Evolutionary conservation across 176 grass and related monocot genomes (phyloP).

Genomic region (Melocanna baccifera): DNA sequence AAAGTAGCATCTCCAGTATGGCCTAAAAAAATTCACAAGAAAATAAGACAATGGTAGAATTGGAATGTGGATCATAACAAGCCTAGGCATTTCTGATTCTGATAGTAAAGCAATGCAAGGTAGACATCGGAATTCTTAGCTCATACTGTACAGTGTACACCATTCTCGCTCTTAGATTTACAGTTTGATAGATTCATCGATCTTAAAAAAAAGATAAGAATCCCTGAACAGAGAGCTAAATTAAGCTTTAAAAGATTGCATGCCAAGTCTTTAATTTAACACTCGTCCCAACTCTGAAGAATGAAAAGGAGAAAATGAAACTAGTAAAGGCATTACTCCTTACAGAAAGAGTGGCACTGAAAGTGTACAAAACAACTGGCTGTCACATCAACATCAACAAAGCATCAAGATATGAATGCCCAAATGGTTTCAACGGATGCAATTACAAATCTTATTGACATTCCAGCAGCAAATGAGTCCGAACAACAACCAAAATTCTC

Average conservation of each 20-base stretch:
- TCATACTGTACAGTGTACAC: background rate
- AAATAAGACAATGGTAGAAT: background rate
- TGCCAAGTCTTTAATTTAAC: background rate
- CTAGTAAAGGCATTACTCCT: background rate
- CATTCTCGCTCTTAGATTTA: background rate
- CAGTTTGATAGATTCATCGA: background rate
- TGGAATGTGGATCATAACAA: background rate
- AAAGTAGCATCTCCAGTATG: constrained; percentile 99
- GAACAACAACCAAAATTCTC: background rate
- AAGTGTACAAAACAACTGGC: background rate
- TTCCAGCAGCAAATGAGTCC: background rate
- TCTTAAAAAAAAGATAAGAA: background rate
- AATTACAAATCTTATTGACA: background rate
- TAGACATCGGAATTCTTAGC: background rate
- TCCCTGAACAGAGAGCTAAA: background rate
- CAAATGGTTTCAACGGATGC: background rate
- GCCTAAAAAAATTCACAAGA: constrained; percentile 47
- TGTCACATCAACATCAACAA: background rate
- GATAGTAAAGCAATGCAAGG: background rate
- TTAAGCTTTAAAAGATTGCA: background rate
- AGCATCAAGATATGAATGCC: background rate
- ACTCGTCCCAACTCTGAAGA: background rate
- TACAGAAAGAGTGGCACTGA: background rate
- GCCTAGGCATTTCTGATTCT: background rate
- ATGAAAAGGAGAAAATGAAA: background rate